A percentile compares a stretch with the other conserved stretches of the same genome.
phyloP scores from a whole-genome alignment of 2,329 filamentous ascomycete species.

The Triangularia setosa region DNA sequence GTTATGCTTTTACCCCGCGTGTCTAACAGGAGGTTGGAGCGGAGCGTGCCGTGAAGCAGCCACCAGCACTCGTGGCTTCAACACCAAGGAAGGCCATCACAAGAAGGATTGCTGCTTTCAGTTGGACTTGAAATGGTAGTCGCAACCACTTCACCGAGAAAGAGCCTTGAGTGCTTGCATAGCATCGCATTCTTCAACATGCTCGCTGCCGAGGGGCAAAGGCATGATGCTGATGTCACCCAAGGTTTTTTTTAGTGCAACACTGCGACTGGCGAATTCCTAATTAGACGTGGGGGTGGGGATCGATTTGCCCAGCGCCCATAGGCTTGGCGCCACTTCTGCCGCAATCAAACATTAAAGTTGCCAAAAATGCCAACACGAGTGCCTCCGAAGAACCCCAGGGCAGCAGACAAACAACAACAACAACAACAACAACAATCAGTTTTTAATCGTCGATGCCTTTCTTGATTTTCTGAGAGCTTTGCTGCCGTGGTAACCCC shows the following conservation, averaged over 20 bases:
- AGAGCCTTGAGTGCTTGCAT: background rate
- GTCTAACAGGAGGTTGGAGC: background rate
- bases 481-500: background rate
- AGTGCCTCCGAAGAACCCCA: constrained; percentile 1
- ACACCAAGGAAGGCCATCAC: background rate
- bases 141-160: too few species aligned
- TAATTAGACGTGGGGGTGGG: background rate
- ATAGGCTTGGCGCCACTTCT: constrained; percentile 12
- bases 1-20: constrained; percentile 14
- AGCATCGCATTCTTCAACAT: background rate
- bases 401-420: background rate
- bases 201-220: background rate
- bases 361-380: constrained; percentile 13
- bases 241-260: background rate
- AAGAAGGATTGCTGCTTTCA: background rate
- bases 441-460: background rate
- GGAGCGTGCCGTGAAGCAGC: background rate
- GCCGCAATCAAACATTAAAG: constrained; percentile 15
- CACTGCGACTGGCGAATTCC: background rate
- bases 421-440: background rate
- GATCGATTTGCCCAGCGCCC: background rate
- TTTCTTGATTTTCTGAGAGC: background rate
- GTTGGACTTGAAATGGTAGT: background rate
- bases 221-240: background rate
- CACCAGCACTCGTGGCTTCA: background rate